Base-by-base conservation (phyloP, 1,284 basidiomycete species). In the Ustilago esculenta region DNA sequence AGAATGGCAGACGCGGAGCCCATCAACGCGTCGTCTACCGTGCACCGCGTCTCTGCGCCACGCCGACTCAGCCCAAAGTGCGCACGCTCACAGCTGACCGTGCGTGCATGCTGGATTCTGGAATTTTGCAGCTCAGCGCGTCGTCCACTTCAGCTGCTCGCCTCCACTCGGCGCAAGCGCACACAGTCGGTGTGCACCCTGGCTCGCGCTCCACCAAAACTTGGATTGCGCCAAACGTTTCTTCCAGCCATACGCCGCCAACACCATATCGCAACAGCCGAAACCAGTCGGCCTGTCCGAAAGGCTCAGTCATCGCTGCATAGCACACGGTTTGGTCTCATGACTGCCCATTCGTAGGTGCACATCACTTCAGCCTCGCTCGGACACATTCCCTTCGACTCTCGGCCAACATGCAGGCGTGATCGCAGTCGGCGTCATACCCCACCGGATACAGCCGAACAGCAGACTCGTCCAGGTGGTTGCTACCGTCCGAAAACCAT, bases 11-110 rank as follows among this genome's bases (percentile, higher is more conserved):
- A 29, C 7, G 27, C 12, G 12, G 27, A 29, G 27, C 7, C 27
- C 41, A 24, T 51, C 48, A 51, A 51, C 48, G 48, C 48, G 48
- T 51, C 48, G 40, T 9, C n/a, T 39, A 37, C 15, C 23, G 6
- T 40, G 23, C 21, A 14, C 25, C 11, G 11, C 21, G 15, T 15
- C n/a, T 40, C 39, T 41, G 24, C 39, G 39, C 39, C 34, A 41
- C 3, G 18, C 24, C n/a, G 14, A 41, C 36, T 30, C 12, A 15
- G 46, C 36, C n/a, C n/a, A 29, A 29, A 18, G 20, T n/a, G 20
- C 34, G 9, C 21, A 8, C 27, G 27, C 27, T 6, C 27, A 12
- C n/a, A n/a, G n/a, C n/a, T n/a, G n/a, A n/a, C n/a, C n/a, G n/a
- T n/a, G n/a, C n/a, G n/a, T n/a, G n/a, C n/a, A n/a, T n/a, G n/a